A percentile compares a stretch with the other conserved stretches of the same genome.
Evolutionary conservation across 345 rosid genomes (phyloP).

Genomic region (Gossypium anomalum): DNA sequence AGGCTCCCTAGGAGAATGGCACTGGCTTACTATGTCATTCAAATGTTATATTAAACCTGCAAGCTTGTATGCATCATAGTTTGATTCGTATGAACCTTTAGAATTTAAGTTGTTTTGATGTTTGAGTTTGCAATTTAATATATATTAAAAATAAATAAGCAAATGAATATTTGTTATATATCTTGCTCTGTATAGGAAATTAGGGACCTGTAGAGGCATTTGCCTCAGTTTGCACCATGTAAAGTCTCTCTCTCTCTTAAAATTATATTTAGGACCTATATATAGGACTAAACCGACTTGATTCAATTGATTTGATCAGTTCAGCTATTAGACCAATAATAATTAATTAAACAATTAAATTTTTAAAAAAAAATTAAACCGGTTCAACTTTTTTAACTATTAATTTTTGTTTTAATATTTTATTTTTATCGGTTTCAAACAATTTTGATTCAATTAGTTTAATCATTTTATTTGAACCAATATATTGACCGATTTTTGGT

Average conservation of each 20-base stretch:
- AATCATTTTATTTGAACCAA: too few species aligned
- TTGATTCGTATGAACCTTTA: background rate
- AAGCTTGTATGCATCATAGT: background rate
- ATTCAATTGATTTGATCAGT: too few species aligned
- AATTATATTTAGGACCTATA: too few species aligned
- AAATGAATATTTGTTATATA: too few species aligned
- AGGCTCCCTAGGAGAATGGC: background rate
- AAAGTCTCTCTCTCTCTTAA: background rate
- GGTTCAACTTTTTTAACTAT: too few species aligned
- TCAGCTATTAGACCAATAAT: too few species aligned
- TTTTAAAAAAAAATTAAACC: too few species aligned
- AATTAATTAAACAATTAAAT: too few species aligned
- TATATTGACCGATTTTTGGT: rapidly evolving
- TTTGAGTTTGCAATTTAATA: background rate
- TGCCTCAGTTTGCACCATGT: background rate
- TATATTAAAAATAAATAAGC: background rate
- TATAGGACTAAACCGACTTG: too few species aligned
- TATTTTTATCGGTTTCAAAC: too few species aligned
- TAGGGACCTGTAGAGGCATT: background rate
- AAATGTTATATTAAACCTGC: background rate
- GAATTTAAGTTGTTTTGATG: background rate
- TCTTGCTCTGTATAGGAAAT: too few species aligned
- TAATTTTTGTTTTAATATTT: too few species aligned
- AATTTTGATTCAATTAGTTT: rapidly evolving
- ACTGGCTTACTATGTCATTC: background rate